phyloP scores from a whole-genome alignment of 352 stramenopile genomes.

The Pythium insidiosum region DNA sequence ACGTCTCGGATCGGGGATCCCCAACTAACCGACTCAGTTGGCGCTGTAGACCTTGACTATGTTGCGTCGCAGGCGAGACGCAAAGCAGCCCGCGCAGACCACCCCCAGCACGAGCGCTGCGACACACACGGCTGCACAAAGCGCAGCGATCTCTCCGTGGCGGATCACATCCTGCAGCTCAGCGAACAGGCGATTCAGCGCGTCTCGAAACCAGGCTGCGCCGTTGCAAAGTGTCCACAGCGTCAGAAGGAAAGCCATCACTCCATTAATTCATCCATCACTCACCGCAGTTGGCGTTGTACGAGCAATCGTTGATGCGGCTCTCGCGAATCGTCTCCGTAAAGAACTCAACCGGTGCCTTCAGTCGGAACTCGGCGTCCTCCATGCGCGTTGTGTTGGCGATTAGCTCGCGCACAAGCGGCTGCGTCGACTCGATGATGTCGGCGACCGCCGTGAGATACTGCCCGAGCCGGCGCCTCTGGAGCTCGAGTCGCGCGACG shows the following conservation, averaged over 20 bases:
- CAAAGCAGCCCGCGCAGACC: constrained; percentile 31
- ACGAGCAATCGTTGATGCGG: constrained; percentile 55
- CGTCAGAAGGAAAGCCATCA: too few species aligned
- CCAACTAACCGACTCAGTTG: too few species aligned
- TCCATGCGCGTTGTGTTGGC: constrained; percentile 38
- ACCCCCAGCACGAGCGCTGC: constrained; percentile 21
- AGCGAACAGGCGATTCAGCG: constrained; percentile 33
- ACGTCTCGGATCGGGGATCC: too few species aligned
- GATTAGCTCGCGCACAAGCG: constrained; percentile 26
- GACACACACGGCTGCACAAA: constrained; percentile 21
- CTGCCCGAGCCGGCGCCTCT: constrained; percentile 28
- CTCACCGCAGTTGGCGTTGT: constrained; percentile 49
- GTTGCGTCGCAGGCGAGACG: constrained; percentile 33
- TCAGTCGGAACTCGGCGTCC: constrained; percentile 45
- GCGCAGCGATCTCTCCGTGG: constrained; percentile 24
- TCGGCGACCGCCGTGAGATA: constrained; percentile 23
- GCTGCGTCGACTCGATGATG: constrained; percentile 25
- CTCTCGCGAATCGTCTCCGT: constrained; percentile 33
- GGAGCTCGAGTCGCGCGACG: constrained; percentile 31
- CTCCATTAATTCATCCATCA: too few species aligned
- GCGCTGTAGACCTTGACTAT: constrained; percentile 48
- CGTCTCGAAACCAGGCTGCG: constrained; percentile 34
- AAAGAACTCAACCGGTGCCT: constrained; percentile 47
- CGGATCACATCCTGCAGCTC: constrained; percentile 38
- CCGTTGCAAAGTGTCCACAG: neutral